Base-by-base conservation (phyloP, 2,329 filamentous ascomycete genomes). In the Colletotrichum lentis region DNA sequence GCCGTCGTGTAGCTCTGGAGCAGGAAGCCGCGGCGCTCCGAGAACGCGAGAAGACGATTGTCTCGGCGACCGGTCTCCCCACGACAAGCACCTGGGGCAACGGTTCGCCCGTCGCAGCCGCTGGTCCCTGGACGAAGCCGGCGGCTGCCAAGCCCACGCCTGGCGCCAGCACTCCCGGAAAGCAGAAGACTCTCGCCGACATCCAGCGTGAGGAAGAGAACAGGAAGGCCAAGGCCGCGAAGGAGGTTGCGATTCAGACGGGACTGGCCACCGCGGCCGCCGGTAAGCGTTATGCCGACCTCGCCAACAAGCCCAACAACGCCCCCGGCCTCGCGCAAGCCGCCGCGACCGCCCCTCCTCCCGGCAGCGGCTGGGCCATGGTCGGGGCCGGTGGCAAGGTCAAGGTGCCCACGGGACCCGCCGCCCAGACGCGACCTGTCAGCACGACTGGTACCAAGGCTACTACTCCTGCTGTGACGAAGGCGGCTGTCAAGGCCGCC, bases 181-280 rank as follows among this genome's bases (percentile, higher is more conserved):
- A 82, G 80, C 96, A 96, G 84, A 97, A 97, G 86, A 97, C 94
- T 0, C 84, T 98, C 52, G 93, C 94, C 27, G 95, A 98, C 73
- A 98, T 99, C 67, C 96, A 98, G 78, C 94, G 94, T 71, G 96
- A 99, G 80, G 96, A 99, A 76, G 96, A 98, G 76, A 86, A 86
- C 20, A 90, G 96, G 71, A 99, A 99, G 85, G 90, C 91, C 74
- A 93, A 91, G 77, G 86, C 88, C 2, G 86, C 88, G 1, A 83
- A 80, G 71, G 83, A 87, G 55, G 73, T 78, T 7, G 80, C 84
- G 3, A 77, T 79, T 4, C 86, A 88, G 73, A 79, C 82, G 27
- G 81, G 78, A 31, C 76, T 78, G 27, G 77, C 83, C 12, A 80
- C 84, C 24, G 77, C 82, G 20, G 78, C 84, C 49, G 78, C 84